Conservation (phyloP, 1,139 yeast species). For the Taiozyma sp. region DNA sequence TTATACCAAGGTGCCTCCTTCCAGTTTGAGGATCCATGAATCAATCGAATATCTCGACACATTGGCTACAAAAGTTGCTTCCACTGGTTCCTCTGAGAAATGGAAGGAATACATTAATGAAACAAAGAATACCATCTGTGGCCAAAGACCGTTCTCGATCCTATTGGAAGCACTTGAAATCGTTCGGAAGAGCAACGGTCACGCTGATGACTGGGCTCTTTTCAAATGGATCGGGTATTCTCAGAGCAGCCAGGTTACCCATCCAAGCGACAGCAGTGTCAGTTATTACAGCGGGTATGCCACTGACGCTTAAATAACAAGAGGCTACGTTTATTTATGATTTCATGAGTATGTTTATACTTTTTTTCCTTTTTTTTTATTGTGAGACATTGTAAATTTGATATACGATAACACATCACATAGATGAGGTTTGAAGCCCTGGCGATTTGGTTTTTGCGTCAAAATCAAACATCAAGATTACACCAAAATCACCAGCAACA, state of each 20-base stretch:
- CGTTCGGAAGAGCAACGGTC: conserved; percentile 14
- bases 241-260: conserved; percentile 60
- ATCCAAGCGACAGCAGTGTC: conserved; percentile 66
- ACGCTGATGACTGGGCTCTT: conserved; percentile 20
- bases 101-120: conserved; percentile 62
- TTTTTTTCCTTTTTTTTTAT: too few species aligned
- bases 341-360: background rate
- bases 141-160: conserved; percentile 75
- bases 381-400: too few species aligned
- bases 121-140: conserved; percentile 92
- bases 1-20: conserved; percentile 19
- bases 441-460: background rate
- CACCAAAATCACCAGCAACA: background rate
- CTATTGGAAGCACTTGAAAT: conserved; percentile 48
- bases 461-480: background rate
- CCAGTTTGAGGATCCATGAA: conserved; percentile 47
- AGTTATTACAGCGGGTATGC: conserved; percentile 87
- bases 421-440: background rate
- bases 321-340: background rate
- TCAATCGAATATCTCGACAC: conserved; percentile 71
- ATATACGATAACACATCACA: too few species aligned
- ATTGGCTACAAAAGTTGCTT: conserved; percentile 60
- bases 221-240: conserved; percentile 79
- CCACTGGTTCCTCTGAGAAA: conserved; percentile 36
- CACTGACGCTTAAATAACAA: conserved; percentile 1